Evolutionary conservation across 768 basidiomycete species (phyloP).

Genomic region (Exidia glandulosa): DNA sequence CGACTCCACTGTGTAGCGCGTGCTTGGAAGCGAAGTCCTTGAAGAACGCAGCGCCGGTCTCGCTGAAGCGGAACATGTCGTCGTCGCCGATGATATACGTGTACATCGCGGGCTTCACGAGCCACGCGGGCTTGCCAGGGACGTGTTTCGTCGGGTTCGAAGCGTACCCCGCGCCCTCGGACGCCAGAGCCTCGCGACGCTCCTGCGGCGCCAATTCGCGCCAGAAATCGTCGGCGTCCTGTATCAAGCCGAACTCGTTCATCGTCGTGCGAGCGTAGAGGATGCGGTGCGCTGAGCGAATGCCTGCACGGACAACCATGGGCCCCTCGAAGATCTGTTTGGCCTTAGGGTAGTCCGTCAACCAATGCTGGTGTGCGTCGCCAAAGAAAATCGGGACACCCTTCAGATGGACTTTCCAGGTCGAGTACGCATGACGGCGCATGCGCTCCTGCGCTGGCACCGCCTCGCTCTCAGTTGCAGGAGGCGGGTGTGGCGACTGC

Average conservation of each 20-base stretch:
- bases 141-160: not conserved
- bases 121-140: not conserved
- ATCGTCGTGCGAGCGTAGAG: slow-evolving; percentile 57
- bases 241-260: slow-evolving; percentile 53
- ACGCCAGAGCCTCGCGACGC: not conserved
- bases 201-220: slow-evolving; percentile 6
- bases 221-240: slow-evolving; percentile 34
- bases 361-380: slow-evolving; percentile 55
- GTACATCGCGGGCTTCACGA: slow-evolving; percentile 70
- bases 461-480: not conserved
- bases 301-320: slow-evolving; percentile 38
- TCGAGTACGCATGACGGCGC: slow-evolving; percentile 40
- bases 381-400: slow-evolving; percentile 52
- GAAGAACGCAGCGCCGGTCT: slow-evolving; percentile 80
- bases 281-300: slow-evolving; percentile 63
- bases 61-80: slow-evolving; percentile 70
- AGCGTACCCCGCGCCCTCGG: not conserved
- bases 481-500: not conserved
- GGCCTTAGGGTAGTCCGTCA: slow-evolving; percentile 53
- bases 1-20: slow-evolving; percentile 70
- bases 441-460: not conserved
- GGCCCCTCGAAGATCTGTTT: slow-evolving; percentile 60
- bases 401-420: slow-evolving; percentile 60
- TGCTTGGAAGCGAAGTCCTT: slow-evolving; percentile 83
- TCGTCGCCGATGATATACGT: slow-evolving; percentile 77